Percentiles rank a stretch among this genome's conserved stretches.
Conservation (phyloP, 139 green algal species). For the Picochlorum sp. region DNA sequence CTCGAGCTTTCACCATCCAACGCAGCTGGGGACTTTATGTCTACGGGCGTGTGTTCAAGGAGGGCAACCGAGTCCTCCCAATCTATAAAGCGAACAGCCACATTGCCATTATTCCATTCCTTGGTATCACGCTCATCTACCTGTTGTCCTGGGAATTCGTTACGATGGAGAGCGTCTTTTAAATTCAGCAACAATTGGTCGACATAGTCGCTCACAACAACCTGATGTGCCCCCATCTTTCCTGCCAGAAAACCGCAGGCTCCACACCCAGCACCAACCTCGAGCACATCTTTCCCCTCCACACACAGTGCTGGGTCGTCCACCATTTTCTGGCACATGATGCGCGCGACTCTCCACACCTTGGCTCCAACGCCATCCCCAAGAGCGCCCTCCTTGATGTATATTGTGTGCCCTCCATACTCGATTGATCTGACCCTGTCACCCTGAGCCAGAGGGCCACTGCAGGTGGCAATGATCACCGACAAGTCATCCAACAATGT, state of each 20-base stretch:
- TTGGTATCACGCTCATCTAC: neutral
- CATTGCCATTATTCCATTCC: slow-evolving; percentile 43
- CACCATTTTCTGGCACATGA: slow-evolving; percentile 20
- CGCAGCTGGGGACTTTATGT: neutral
- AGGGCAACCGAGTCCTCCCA: slow-evolving; percentile 32
- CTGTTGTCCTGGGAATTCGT: neutral
- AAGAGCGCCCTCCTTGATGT: slow-evolving; percentile 54
- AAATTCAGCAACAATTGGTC: slow-evolving; percentile 55
- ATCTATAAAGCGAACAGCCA: slow-evolving; percentile 51
- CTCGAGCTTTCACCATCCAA: slow-evolving; percentile 3
- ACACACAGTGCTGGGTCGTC: slow-evolving; percentile 37
- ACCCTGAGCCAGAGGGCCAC: slow-evolving; percentile 42
- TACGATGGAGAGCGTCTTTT: slow-evolving; percentile 21
- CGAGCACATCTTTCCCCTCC: slow-evolving; percentile 47
- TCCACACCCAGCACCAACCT: slow-evolving; percentile 70
- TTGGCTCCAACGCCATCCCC: slow-evolving; percentile 66
- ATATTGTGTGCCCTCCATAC: slow-evolving; percentile 37
- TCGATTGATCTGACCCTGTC: slow-evolving; percentile 31
- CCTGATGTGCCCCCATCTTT: slow-evolving; percentile 45
- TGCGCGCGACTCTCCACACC: slow-evolving; percentile 59
- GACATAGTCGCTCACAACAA: slow-evolving; percentile 65
- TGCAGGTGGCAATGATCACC: slow-evolving; percentile 43
- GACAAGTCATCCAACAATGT: neutral
- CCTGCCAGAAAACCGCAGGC: slow-evolving; percentile 65
- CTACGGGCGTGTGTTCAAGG: neutral